These are phyloP conservation scores for Suillus cothurnatus DNA, from an alignment of 768 basidiomycete species.

Conservation along the genomic window DNA sequence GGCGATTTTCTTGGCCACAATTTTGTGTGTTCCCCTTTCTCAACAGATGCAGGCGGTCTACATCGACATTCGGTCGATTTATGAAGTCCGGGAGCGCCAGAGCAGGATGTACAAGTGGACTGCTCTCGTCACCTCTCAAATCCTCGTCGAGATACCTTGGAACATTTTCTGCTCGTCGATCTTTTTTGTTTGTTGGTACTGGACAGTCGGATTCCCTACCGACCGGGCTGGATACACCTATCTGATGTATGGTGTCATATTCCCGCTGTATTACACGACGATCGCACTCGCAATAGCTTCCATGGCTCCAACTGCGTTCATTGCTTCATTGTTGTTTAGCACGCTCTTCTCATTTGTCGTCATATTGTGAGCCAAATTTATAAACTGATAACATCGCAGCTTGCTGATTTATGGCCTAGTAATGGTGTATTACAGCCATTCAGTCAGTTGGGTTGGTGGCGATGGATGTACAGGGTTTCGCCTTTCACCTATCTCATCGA, in stretches of 20 bases:
- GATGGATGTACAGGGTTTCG: slow-evolving; percentile 65
- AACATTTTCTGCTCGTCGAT: slow-evolving; percentile 59
- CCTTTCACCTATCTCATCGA: slow-evolving; percentile 62
- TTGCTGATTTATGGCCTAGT: slow-evolving; percentile 26
- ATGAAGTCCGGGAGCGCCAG: slow-evolving; percentile 67
- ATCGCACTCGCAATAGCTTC: slow-evolving; percentile 63
- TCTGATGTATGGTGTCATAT: slow-evolving; percentile 55
- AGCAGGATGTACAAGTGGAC: slow-evolving; percentile 70
- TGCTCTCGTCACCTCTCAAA: slow-evolving; percentile 54
- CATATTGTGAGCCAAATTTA: slow-evolving; percentile 47
- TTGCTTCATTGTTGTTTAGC: slow-evolving; percentile 60
- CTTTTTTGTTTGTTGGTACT: slow-evolving; percentile 71
- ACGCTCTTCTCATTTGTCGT: slow-evolving; percentile 64
- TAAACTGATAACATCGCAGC: not conserved
- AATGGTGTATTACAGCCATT: slow-evolving; percentile 72
- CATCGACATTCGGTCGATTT: slow-evolving; percentile 58
- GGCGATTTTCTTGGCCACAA: slow-evolving; percentile 59
- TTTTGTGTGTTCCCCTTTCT: slow-evolving; percentile 52
- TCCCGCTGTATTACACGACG: slow-evolving; percentile 63
- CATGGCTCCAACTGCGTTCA: slow-evolving; percentile 60
- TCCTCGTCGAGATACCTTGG: slow-evolving; percentile 62
- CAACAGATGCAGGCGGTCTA: slow-evolving; percentile 68
- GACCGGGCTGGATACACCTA: slow-evolving; percentile 60
- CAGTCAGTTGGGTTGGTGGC: slow-evolving; percentile 64
- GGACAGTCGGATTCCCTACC: slow-evolving; percentile 62